A percentile compares a stretch with the other conserved stretches of the same genome.
phyloP scores from a whole-genome alignment of 108 stramenopile genomes.

The Cylindrotheca fusiformis region DNA sequence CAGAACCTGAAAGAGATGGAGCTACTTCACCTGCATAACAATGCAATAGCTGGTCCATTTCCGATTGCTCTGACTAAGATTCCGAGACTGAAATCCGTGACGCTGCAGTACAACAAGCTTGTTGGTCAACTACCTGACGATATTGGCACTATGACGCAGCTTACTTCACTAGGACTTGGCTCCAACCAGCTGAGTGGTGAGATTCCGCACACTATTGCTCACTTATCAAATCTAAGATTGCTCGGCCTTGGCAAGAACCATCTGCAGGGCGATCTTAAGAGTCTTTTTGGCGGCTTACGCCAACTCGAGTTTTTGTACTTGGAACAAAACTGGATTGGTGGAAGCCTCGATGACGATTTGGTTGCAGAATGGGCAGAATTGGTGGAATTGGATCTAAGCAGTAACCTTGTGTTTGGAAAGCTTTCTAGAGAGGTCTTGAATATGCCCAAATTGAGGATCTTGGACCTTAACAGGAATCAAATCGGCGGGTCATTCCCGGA shows the following conservation, averaged over 20 bases:
- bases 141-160: conserved; percentile 14
- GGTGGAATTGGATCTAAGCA: conserved; percentile 16
- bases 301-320: conserved; percentile 25
- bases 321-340: conserved; percentile 21
- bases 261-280: conserved; percentile 11
- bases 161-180: conserved; percentile 24
- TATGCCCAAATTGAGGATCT: conserved; percentile 9
- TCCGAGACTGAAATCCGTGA: conserved; percentile 12
- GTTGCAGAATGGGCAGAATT: conserved; percentile 6
- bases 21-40: conserved; percentile 23
- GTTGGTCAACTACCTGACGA: conserved; percentile 19
- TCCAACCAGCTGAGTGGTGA: conserved; percentile 22
- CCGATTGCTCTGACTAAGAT: not conserved
- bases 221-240: conserved; percentile 9
- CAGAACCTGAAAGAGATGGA: conserved; percentile 10
- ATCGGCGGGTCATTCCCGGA: conserved; percentile 25
- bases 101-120: conserved; percentile 8
- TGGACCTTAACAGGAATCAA: conserved; percentile 23
- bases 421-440: conserved; percentile 7
- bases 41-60: conserved; percentile 19
- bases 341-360: conserved; percentile 3
- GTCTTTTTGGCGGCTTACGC: not conserved
- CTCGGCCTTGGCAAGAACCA: conserved; percentile 19
- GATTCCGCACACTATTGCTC: conserved; percentile 24
- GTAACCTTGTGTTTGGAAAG: conserved; percentile 3